Conservation (phyloP, 2,329 filamentous ascomycete species). For the Talaromyces amestolkiae region DNA sequence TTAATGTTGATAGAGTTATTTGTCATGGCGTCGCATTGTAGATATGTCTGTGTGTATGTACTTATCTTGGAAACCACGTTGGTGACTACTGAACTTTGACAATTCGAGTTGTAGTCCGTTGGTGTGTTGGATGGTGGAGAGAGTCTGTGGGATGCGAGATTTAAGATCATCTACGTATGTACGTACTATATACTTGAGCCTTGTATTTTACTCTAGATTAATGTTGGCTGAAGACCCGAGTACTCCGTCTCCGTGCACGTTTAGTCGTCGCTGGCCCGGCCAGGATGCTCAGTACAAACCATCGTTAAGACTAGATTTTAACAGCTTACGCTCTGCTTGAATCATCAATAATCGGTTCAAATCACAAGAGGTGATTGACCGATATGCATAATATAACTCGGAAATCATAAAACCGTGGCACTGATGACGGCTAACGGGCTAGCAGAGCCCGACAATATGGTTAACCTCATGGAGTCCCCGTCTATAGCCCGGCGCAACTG, state of each 20-base stretch:
- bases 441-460: constrained; percentile 14
- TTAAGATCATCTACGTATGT: background rate
- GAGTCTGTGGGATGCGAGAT: background rate
- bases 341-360: no score
- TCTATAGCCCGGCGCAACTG: background rate
- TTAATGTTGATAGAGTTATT: background rate
- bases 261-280: background rate
- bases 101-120: background rate
- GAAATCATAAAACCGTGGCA: background rate
- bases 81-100: background rate
- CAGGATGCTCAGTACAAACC: background rate
- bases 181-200: background rate
- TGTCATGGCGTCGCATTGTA: background rate
- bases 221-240: background rate
- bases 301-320: no score
- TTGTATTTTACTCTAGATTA: background rate
- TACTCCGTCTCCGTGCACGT: background rate
- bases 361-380: no score
- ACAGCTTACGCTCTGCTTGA: no score
- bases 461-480: constrained; percentile 16
- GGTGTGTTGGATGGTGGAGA: background rate
- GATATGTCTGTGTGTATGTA: background rate
- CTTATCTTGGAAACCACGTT: constrained; percentile 3
- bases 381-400: background rate
- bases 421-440: background rate